phyloP scores from a whole-genome alignment of 129 eudicot genomes.

The Dittrichia graveolens region DNA sequence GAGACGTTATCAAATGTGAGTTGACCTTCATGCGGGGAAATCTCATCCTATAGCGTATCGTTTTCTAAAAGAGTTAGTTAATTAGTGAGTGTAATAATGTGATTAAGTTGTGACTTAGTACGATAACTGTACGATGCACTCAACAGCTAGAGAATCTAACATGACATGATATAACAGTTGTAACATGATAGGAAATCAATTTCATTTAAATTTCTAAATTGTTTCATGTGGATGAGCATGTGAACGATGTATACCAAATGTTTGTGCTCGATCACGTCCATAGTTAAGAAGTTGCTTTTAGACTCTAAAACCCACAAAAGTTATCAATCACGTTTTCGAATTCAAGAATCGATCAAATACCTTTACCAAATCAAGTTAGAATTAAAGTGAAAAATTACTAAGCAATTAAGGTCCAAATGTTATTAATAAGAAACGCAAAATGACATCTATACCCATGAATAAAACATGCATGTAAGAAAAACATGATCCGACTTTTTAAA shows the following conservation, averaged over 20 bases:
- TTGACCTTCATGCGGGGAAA: too few relatives aligned
- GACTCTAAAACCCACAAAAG: not conserved
- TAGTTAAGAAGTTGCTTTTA: not conserved
- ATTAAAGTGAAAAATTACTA: too few relatives aligned
- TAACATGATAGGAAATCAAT: not conserved
- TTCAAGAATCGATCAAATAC: not conserved
- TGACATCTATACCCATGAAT: not conserved
- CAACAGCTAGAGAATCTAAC: not conserved
- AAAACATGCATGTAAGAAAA: not conserved
- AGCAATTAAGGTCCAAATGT: too few relatives aligned
- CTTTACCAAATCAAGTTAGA: not conserved
- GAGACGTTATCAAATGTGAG: too few relatives aligned
- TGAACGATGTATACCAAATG: constrained; percentile 5
- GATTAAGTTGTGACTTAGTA: too few relatives aligned
- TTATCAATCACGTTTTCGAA: not conserved
- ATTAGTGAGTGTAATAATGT: too few relatives aligned
- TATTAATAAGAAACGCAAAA: too few relatives aligned
- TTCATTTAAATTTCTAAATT: constrained; percentile 2
- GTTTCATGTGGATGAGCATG: not conserved
- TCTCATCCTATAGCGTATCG: too few relatives aligned
- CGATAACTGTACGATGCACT: too few relatives aligned
- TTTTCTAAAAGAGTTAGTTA: too few relatives aligned
- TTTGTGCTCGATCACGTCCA: not conserved
- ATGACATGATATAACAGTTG: not conserved
- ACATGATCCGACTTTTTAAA: not conserved